A percentile compares a stretch with the other conserved stretches of the same genome.
phyloP scores from a whole-genome alignment of 306 rosid species.

The Heteromeles arbutifolia region DNA sequence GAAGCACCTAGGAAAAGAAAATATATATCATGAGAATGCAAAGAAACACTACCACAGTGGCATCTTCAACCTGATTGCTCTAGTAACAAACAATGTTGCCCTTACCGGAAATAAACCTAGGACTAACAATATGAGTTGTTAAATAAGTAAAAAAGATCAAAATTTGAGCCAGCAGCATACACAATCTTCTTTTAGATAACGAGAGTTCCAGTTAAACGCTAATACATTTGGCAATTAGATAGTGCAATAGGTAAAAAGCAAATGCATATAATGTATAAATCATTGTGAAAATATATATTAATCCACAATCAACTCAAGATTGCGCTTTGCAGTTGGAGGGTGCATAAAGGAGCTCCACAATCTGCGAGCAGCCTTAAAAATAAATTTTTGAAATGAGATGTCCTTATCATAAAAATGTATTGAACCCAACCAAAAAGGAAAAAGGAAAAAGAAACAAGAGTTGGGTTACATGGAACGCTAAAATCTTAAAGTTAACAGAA shows the following conservation, averaged over 20 bases:
- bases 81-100: background rate
- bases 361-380: constrained; percentile 37
- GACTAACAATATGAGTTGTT: background rate
- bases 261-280: background rate
- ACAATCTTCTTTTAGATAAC: background rate
- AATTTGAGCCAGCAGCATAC: background rate
- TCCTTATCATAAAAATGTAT: background rate
- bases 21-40: background rate
- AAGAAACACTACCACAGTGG: background rate
- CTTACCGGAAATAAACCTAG: background rate
- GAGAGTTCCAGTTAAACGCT: background rate
- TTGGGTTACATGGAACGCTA: background rate
- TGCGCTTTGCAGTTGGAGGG: constrained; percentile 43
- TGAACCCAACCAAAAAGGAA: background rate
- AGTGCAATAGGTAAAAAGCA: background rate
- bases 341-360: constrained; percentile 56
- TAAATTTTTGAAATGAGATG: background rate
- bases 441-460: background rate
- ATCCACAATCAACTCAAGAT: constrained; percentile 37
- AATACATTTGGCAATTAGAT: background rate
- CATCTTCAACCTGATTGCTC: background rate
- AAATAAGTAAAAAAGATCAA: background rate
- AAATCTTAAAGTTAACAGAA: constrained; percentile 5
- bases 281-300: constrained; percentile 33
- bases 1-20: background rate